Evolutionary conservation across 2,329 filamentous ascomycete genomes (phyloP), one percentile per base, ranked within the genome.

Genomic region (Apiospora saccharicola): DNA sequence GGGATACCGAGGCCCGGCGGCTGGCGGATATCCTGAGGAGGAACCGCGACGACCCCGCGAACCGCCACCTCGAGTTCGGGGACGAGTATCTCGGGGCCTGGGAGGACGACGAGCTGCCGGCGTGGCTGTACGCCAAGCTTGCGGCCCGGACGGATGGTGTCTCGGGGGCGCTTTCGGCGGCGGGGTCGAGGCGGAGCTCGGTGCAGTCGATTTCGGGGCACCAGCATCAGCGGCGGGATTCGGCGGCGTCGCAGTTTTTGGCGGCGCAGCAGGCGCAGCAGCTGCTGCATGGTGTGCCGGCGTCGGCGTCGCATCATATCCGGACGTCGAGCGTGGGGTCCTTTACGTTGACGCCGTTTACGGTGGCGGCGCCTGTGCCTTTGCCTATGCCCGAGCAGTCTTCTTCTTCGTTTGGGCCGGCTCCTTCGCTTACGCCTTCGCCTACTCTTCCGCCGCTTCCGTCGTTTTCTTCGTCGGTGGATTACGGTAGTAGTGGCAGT

Each of bases 51-150:
- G 71, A 76, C 24, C 72, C 70, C 12, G 22, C 51, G 24, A 78
- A 78, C 69, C 73, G 73, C 16, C 24, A 67, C 1, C 72, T 79
- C 16, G 75, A 77, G 64, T 67, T 80, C 16, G 77, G 78, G 46
- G 70, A 67, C 44, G 76, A 77, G 37, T 79, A 77, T 37, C 71
- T 80, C 8, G 76, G 77, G 13, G 75, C 77, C 7, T 80, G 79
- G 79, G 75, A 78, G 24, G 79, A 81, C 34, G 70, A 73, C 14
- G 72, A 70, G 44, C 70, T 81, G 24, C 74, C 76, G 44, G 70
- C 72, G 0, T 79, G 76, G 78, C 70, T 80, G 67, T 69, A 30
- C 19, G 26, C 67, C 16, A 64, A 41, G 19, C 57, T 34, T 0
- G 26, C 67, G 44, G 67, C 44, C 19, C 67, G 44, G 26, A 41